phyloP scores from a whole-genome alignment of 139 green algal genomes.

The Dunaliella sp. region DNA sequence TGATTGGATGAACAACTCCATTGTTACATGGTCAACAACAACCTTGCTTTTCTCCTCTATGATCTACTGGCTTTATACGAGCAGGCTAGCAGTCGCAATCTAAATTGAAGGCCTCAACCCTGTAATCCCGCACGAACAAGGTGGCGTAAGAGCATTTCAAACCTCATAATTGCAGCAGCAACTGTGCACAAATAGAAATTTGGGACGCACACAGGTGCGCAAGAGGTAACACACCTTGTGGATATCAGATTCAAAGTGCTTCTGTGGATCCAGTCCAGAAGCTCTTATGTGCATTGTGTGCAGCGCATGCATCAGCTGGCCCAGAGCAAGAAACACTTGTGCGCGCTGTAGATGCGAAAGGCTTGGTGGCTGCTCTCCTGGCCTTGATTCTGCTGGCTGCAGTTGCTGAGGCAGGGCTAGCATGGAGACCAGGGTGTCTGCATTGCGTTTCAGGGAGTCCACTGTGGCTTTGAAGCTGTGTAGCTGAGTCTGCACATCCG shows the following conservation, averaged over 20 bases:
- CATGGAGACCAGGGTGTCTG: neutral
- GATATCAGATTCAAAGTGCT: neutral
- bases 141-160: no score
- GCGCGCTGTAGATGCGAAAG: neutral
- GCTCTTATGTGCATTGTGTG: neutral
- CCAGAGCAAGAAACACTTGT: neutral
- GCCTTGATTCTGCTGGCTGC: neutral
- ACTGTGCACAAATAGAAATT: neutral
- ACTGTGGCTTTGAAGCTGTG: neutral
- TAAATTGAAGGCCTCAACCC: neutral
- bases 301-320: constrained; percentile 1
- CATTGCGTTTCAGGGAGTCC: neutral
- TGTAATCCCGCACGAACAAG: neutral
- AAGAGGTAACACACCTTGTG: neutral
- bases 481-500: neutral
- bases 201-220: neutral
- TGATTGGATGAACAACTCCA: no score
- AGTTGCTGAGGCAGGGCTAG: neutral
- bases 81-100: neutral
- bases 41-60: no score
- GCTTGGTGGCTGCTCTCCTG: neutral
- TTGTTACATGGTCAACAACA: no score
- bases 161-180: no score
- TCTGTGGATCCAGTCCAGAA: neutral
- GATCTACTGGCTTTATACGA: no score